phyloP scores from a whole-genome alignment of 208 protist species.

The Leishmania martiniquensis region DNA sequence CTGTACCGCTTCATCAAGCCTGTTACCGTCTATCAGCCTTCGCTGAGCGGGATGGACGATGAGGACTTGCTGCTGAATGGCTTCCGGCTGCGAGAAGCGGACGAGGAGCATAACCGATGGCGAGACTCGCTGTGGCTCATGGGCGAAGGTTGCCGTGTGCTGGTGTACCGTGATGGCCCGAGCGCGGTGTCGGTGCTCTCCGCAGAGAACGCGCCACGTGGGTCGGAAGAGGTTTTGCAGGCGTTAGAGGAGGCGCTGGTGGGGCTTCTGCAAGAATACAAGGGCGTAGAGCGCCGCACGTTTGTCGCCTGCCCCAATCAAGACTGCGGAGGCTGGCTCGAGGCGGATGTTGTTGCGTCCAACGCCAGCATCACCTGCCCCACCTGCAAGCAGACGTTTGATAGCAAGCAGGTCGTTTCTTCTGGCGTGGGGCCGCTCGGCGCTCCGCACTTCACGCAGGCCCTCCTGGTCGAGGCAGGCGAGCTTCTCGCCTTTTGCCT shows the following conservation, averaged over 20 bases:
- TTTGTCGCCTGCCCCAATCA: conserved; percentile 67
- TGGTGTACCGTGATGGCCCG: conserved; percentile 74
- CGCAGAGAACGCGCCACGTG: conserved; percentile 47
- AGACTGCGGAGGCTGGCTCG: conserved; percentile 70
- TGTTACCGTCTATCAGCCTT: conserved; percentile 70
- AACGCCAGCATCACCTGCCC: conserved; percentile 51
- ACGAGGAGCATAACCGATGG: conserved; percentile 90
- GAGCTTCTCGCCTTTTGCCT: conserved; percentile 73
- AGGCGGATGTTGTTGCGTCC: conserved; percentile 49
- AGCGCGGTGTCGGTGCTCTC: conserved; percentile 65
- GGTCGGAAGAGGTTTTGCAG: conserved; percentile 65
- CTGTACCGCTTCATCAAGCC: conserved; percentile 62
- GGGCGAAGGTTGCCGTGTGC: conserved; percentile 59
- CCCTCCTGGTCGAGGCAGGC: conserved; percentile 53
- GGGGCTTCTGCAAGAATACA: conserved; percentile 73
- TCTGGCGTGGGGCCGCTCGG: conserved; percentile 37
- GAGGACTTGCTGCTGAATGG: conserved; percentile 64
- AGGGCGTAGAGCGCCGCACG: conserved; percentile 56
- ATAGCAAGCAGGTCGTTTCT: conserved; percentile 48
- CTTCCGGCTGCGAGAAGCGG: conserved; percentile 68
- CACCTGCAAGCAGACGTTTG: conserved; percentile 56
- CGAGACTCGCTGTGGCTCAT: conserved; percentile 85
- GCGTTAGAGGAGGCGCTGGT: conserved; percentile 57
- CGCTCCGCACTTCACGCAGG: conserved; percentile 39
- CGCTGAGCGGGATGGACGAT: conserved; percentile 30